phyloP scores from a whole-genome alignment of 371 early-diverging fungal species.

The Batrachochytrium dendrobatidis region DNA sequence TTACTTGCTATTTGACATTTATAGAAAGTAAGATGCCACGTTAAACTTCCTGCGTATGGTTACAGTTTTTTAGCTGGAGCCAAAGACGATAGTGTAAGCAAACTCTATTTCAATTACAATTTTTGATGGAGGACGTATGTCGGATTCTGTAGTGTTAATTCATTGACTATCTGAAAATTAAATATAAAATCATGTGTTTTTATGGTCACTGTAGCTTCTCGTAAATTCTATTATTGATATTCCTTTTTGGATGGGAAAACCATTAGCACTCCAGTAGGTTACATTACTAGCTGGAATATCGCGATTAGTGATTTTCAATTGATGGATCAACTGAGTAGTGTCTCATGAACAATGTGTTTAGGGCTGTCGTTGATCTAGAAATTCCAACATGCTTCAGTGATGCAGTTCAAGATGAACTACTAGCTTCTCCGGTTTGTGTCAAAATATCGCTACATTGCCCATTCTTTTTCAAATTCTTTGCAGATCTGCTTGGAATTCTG shows the following conservation, averaged over 20 bases:
- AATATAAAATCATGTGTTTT: no score
- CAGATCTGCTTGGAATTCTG: no score
- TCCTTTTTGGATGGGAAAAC: slow-evolving; percentile 2
- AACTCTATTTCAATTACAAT: background rate
- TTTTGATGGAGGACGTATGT: background rate
- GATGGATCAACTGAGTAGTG: no score
- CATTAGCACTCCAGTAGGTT: background rate
- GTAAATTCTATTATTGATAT: background rate
- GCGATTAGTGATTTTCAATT: no score
- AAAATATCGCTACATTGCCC: background rate
- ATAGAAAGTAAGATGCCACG: background rate
- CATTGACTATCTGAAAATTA: no score
- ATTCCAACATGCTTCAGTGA: background rate
- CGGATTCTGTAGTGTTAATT: no score
- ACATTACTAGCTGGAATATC: no score
- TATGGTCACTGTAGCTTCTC: background rate
- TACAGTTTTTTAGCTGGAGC: background rate
- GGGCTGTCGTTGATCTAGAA: background rate
- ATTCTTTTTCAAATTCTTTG: background rate
- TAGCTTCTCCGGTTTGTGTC: background rate
- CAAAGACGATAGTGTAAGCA: background rate
- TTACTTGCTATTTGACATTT: background rate
- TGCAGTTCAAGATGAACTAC: background rate
- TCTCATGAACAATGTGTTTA: background rate
- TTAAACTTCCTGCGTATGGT: background rate